These are phyloP conservation scores for Adansonia rubrostipa DNA, from an alignment of 441 rosid genomes.

Conservation along the genomic window DNA sequence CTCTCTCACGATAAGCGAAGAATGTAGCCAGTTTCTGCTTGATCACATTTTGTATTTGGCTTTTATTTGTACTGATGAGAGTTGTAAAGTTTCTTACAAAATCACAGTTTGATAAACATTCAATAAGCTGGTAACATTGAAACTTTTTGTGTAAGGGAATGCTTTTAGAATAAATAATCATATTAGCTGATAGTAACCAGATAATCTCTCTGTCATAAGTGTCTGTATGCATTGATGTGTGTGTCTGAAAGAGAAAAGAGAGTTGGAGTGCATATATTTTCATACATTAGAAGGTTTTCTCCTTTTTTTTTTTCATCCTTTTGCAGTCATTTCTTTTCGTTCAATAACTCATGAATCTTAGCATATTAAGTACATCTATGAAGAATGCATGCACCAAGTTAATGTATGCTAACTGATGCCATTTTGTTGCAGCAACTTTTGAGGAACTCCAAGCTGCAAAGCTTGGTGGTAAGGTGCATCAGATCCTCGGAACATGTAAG, in stretches of 20 bases:
- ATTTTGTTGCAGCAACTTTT: slow-evolving; percentile 54
- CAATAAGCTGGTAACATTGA: neutral
- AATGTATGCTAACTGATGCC: slow-evolving; percentile 6
- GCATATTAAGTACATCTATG: neutral
- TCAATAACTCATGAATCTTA: slow-evolving; percentile 8
- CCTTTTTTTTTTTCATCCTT: neutral
- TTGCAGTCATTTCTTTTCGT: neutral
- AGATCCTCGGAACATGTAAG: slow-evolving; percentile 76
- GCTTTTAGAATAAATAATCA: neutral
- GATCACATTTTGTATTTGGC: neutral
- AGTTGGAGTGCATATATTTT: neutral
- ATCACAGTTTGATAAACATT: slow-evolving; percentile 15
- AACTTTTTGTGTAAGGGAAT: slow-evolving; percentile 1
- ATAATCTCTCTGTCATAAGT: neutral
- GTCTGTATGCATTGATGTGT: neutral
- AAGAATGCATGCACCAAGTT: neutral
- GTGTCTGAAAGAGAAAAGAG: slow-evolving; percentile 21
- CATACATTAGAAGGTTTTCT: neutral
- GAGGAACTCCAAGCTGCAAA: slow-evolving; percentile 58
- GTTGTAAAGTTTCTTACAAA: neutral
- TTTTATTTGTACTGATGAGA: neutral
- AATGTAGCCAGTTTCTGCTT: neutral
- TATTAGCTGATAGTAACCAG: neutral
- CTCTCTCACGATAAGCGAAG: neutral
- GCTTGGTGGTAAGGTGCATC: slow-evolving; percentile 66